Percentiles rank a stretch among this genome's conserved stretches.
These are phyloP conservation scores for Phytophthora fragariae DNA, from an alignment of 352 stramenopile genomes.

Conservation along the genomic window DNA sequence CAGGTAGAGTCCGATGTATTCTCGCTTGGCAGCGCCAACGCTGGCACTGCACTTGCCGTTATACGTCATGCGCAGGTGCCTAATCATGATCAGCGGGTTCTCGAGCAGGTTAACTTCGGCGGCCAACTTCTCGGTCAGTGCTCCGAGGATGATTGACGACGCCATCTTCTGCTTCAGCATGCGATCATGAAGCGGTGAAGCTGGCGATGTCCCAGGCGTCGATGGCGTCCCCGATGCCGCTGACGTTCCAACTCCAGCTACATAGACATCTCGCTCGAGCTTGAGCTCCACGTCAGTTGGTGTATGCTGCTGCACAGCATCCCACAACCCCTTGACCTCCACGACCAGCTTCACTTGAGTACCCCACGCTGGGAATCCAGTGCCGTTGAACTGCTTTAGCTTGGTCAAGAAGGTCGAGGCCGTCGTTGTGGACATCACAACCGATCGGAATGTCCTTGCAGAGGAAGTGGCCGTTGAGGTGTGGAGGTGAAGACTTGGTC, in stretches of 20 bases:
- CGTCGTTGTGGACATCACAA: not conserved
- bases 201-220: not conserved
- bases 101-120: not conserved
- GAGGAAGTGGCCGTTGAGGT: not conserved
- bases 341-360: not conserved
- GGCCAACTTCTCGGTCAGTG: not conserved
- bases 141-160: not conserved
- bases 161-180: not conserved
- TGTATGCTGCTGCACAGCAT: not conserved
- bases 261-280: not conserved
- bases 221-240: not conserved
- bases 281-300: not conserved
- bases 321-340: not conserved
- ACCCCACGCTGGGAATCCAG: not conserved
- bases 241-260: not conserved
- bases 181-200: not conserved
- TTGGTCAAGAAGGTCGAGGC: not conserved
- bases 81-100: not conserved
- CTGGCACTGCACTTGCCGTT: not conserved
- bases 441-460: not conserved
- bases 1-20: conserved; percentile 7
- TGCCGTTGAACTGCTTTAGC: not conserved
- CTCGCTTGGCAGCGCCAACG: not conserved
- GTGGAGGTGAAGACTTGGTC: not conserved
- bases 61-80: not conserved